Conservation (phyloP, 2,329 filamentous ascomycete genomes). For the Colletotrichum agaves region DNA sequence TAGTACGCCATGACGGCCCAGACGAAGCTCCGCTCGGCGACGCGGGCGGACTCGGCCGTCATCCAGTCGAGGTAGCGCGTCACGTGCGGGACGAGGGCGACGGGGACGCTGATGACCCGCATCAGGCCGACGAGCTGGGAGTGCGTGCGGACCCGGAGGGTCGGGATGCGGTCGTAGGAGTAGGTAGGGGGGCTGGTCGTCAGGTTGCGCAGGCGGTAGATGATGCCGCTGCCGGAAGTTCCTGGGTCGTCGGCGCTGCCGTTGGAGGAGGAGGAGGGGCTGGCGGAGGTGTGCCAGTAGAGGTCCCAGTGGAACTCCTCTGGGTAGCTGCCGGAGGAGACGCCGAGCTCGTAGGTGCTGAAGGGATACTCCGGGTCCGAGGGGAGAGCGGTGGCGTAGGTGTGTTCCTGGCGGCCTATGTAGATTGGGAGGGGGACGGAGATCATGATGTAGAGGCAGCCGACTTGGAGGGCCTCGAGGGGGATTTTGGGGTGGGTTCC, state of each 20-base stretch:
- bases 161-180: conserved; percentile 18
- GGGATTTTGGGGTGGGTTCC: conserved; percentile 7
- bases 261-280: conserved; percentile 36
- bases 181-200: not conserved
- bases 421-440: conserved; percentile 34
- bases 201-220: conserved; percentile 32
- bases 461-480: conserved; percentile 17
- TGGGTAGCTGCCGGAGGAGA: conserved; percentile 34
- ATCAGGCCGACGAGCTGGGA: conserved; percentile 46
- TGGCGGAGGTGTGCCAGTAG: conserved; percentile 45
- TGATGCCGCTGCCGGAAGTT: conserved; percentile 1
- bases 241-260: conserved; percentile 27
- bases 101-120: conserved; percentile 42
- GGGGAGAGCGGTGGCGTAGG: conserved; percentile 11
- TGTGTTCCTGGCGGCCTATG: conserved; percentile 13
- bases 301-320: conserved; percentile 51
- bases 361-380: conserved; percentile 34
- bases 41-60: conserved; percentile 40
- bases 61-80: conserved; percentile 49
- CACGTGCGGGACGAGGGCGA: conserved; percentile 37
- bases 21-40: conserved; percentile 42
- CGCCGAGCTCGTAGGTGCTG: conserved; percentile 38
- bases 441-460: conserved; percentile 36
- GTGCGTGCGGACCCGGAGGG: conserved; percentile 28
- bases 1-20: conserved; percentile 46